Conservation (phyloP, 148 eudicot species). For the Camellia lanceoleosa region DNA sequence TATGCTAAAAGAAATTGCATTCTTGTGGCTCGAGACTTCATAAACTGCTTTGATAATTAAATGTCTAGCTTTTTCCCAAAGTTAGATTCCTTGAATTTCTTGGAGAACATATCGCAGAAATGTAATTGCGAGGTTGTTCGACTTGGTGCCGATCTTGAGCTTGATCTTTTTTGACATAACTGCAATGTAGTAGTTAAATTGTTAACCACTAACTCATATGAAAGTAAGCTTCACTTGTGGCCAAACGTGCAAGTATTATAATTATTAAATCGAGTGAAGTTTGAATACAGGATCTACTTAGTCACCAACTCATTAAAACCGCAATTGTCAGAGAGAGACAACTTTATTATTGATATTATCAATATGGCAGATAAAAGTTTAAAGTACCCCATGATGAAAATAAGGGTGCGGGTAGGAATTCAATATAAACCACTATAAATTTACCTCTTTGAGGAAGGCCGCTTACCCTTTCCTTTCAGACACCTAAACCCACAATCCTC, state of each 20-base stretch:
- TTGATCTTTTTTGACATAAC: constrained; percentile 85
- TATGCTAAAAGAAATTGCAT: constrained; percentile 38
- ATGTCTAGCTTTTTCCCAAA: constrained; percentile 39
- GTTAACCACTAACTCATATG: too few species aligned
- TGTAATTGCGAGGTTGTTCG: constrained; percentile 38
- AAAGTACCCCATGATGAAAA: not conserved
- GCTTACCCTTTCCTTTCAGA: constrained; percentile 81
- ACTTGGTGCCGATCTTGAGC: constrained; percentile 52
- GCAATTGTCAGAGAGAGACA: too few species aligned
- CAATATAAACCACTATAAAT: not conserved
- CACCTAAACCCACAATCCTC: constrained; percentile 66
- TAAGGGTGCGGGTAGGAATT: not conserved
- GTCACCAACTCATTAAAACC: too few species aligned
- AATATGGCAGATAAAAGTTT: not conserved
- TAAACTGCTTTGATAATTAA: constrained; percentile 45
- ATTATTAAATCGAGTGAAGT: too few species aligned
- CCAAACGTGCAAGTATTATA: too few species aligned
- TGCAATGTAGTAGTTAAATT: constrained; percentile 11
- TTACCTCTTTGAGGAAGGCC: constrained; percentile 88
- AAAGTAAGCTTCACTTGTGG: too few species aligned
- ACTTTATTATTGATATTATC: too few species aligned
- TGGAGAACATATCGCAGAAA: constrained; percentile 46
- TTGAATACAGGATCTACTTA: too few species aligned
- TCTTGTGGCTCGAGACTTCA: constrained; percentile 41
- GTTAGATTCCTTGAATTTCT: constrained; percentile 46